Percentiles rank a stretch among this genome's conserved stretches.
phyloP scores from a whole-genome alignment of 75 land plant species.

The Chamaecyparis obtusa region DNA sequence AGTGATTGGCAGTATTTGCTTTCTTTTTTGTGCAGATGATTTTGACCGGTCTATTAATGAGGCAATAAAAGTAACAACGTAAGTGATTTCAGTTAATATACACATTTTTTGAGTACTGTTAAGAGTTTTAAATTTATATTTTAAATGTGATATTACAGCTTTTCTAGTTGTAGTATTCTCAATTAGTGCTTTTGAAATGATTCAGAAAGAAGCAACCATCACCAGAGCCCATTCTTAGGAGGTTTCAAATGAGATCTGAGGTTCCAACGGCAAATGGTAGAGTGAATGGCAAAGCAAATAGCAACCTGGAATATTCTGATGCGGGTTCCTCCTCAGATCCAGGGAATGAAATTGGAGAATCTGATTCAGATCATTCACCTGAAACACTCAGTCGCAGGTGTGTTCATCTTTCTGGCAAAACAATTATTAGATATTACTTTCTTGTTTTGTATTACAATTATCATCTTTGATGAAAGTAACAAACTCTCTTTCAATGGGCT shows the following conservation, averaged over 20 bases:
- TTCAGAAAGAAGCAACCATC: conserved; percentile 56
- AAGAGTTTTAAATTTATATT: neutral
- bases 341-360: conserved; percentile 40
- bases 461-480: neutral
- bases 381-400: conserved; percentile 52
- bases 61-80: conserved; percentile 96
- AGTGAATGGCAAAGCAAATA: conserved; percentile 34
- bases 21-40: conserved; percentile 72
- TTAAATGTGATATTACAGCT: neutral
- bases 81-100: conserved; percentile 11
- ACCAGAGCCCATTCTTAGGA: conserved; percentile 39
- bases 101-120: neutral
- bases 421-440: neutral
- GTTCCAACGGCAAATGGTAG: conserved; percentile 42
- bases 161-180: neutral
- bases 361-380: conserved; percentile 38
- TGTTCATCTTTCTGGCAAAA: neutral
- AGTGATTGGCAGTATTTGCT: neutral
- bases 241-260: conserved; percentile 28
- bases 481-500: neutral
- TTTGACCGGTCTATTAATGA: conserved; percentile 93
- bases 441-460: neutral
- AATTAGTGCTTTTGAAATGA: neutral
- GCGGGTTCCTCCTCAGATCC: conserved; percentile 44
- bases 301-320: conserved; percentile 19